Base-by-base conservation (phyloP, 306 rosid species). In the Begonia fuchsioides region DNA sequence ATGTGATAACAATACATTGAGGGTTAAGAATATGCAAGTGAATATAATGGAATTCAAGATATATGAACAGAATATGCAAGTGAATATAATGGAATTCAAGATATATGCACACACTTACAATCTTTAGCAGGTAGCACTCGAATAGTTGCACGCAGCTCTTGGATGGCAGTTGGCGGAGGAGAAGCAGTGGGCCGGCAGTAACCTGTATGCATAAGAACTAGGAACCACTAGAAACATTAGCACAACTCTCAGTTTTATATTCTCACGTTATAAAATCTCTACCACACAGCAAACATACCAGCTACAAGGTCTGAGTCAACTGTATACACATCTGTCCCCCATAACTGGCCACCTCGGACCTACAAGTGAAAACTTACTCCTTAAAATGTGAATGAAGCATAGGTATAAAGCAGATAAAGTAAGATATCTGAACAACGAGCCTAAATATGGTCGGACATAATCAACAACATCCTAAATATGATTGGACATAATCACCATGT, bases 291-390 rank as follows among this genome's bases (percentile, higher is more conserved):
- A 51, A 50, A 67, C 72, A 57, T 60, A 88, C 97, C 97, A 53
- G 97, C 97, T 53, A 88, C 95, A 62, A 88, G 95, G 76, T 88
- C 97, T 14, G 95, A 84, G 71, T 88, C 97, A 52, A 78, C 80
- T 12, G 95, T 88, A 69, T 88, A 88, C 49, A 88, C 79, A 76
- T 88, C 97, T 45, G 95, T 88, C 17, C 97, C 97, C 97, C 97
- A 88, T 16, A 88, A 74, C 61, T 84, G 95, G 72, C 84, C 95
- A 64, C 95, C 95, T 68, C 95, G 72, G 57, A 88, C 97, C 97
- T 88, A 80, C 44, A 57, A 18, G 60, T 58, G 51, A 54, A 53
- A 32, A 53, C n/a, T 52, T 32, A 43, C 43, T 58, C 58, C 39
- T 60, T 56, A 58, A 55, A 11, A 45, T 26, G 32, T 26, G 32